phyloP scores from a whole-genome alignment of 2,329 filamentous ascomycete species.

The Claviceps sp. region DNA sequence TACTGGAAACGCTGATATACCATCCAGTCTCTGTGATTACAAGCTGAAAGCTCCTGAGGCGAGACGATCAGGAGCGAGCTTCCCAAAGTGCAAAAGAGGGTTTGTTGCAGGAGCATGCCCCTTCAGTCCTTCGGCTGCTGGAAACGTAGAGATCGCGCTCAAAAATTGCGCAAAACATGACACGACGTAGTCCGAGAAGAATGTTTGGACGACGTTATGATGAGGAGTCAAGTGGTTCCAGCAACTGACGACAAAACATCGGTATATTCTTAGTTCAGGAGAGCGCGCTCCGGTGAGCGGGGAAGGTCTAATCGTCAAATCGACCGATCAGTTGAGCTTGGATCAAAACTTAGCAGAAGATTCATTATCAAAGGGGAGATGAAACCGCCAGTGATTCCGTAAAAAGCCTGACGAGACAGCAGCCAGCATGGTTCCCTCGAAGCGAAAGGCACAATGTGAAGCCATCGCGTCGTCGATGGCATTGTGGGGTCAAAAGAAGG shows the following conservation, averaged over 20 bases:
- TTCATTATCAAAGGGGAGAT: neutral
- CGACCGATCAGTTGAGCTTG: neutral
- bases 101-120: conserved; percentile 3
- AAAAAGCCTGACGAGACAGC: neutral
- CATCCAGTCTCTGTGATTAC: conserved; percentile 9
- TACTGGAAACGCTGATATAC: neutral
- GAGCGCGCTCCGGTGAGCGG: neutral
- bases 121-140: neutral
- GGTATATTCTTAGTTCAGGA: neutral
- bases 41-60: conserved; percentile 1
- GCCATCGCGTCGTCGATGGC: neutral
- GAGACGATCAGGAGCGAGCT: neutral
- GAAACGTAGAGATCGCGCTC: neutral
- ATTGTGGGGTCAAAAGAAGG: too few relatives aligned
- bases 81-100: conserved; percentile 1
- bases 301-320: too few relatives aligned
- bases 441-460: neutral
- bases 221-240: too few relatives aligned
- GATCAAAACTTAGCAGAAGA: neutral
- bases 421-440: neutral
- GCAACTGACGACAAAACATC: neutral
- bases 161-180: neutral
- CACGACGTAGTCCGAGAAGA: neutral
- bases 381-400: neutral
- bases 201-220: neutral